Base-by-base conservation (phyloP, 495 filamentous ascomycete genomes). In the Lophiostoma macrostomum region DNA sequence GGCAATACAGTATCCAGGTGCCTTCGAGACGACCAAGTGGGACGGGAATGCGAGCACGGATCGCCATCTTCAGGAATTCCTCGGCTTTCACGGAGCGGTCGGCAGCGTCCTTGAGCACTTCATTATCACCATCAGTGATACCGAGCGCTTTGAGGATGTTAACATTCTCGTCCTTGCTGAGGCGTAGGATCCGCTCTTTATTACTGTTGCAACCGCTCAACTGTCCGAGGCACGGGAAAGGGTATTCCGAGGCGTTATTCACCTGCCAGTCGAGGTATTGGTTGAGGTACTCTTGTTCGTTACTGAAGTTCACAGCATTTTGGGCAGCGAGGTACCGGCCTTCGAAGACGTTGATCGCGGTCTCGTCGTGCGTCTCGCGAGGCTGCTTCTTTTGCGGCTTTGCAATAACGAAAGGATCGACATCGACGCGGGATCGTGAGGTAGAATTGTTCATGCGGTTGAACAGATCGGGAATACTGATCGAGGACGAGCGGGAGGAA, bases 1-100 rank as follows among this genome's bases (percentile, higher is more conserved):
- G 55, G 39, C 55, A 58, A 32, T 52, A 58, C 18, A 58, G 32
- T 11, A 41, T 51, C 55, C 55, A 58, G 3, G n/a, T 35, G 1
- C 55, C 55, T 12, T 45, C 40, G 14, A 53, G 11, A 2, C 13
- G 38, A 28, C 47, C 55, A 35, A 53, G 23, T n/a, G 55, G 55
- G 5, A 58, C 47, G 12, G 55, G 55, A 4, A 58, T 14, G 0
- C 48, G 34, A 0, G 55, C 55, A n/a, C 36, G 47, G 23, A 53
- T 28, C 1, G 47, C 23, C 20, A 37, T 32, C 19, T 31, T 25
- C 8, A 58, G 31, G n/a, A 58, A 30, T 3, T 40, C 41, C 10
- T 52, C 47, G n/a, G 55, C 55, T 23, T 45, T 16, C 6, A 16
- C 5, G 23, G 13, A 32, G 34, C 34, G 12, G 1, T 24, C 5